Base-by-base conservation (phyloP, 2,329 filamentous ascomycete species). In the Biscogniauxia marginata region DNA sequence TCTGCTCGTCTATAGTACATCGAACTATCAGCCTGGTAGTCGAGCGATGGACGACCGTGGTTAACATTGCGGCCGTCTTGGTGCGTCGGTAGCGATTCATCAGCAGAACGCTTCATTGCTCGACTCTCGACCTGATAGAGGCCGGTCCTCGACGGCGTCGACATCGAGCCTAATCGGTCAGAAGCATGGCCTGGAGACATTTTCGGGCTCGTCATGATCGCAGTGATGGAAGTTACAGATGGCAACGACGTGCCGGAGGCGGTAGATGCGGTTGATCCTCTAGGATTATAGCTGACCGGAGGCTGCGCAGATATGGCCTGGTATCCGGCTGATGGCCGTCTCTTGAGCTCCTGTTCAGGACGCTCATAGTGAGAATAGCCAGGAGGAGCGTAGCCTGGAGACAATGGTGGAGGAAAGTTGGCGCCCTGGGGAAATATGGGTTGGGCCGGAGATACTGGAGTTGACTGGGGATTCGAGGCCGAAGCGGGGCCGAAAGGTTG, bases 401-500 rank as follows among this genome's bases (percentile, higher is more conserved):
- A 64, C 18, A 54, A 57, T 21, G 63, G 63, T 4, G 60, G 57
- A 16, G 57, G 54, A 30, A 50, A 62, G 18, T 58, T 59, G 34
- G 21, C 30, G 45, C 24, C 58, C n/a, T 62, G 60, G 4, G 67
- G 63, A 52, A 69, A 69, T 2, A 61, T 61, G 1, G 65, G 52
- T 23, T 67, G 65, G 3, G 66, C 66, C 34, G 67, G 67, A 49
- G 67, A 70, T 1, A 68, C 67, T 1, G 67, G 67, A 3, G 67
- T 67, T 0, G 67, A 70, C 46, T 68, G 66, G 13, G 62, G 58
- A 11, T 62, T 58, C 1, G 65, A 63, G 23, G 56, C 50, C 16
- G 61, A 56, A 16, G 65, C 57, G 6, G 67, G 62, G 13, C 61
- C 66, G 23, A 65, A 70, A 39, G 66, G 67, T 39, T 68, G 65